phyloP scores from a whole-genome alignment of 306 rosid genomes.

The Cucurbita pepo region DNA sequence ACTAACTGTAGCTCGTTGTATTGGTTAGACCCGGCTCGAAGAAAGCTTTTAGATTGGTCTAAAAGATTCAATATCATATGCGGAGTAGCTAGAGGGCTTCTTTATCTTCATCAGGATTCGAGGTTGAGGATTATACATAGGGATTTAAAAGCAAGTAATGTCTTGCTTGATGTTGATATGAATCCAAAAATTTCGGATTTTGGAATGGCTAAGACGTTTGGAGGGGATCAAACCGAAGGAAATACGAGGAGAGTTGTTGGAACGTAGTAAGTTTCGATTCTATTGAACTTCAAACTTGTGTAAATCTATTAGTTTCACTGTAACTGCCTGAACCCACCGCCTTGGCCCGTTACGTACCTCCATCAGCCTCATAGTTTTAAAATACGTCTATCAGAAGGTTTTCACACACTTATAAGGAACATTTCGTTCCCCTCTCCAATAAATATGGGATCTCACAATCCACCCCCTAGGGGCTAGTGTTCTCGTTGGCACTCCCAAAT shows the following conservation, averaged over 20 bases:
- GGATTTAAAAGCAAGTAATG: slow-evolving; percentile 42
- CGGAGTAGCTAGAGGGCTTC: slow-evolving; percentile 34
- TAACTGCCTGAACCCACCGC: no score
- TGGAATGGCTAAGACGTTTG: slow-evolving; percentile 34
- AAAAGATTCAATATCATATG: slow-evolving; percentile 30
- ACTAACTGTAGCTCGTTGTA: background rate
- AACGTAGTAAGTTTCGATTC: slow-evolving; percentile 28
- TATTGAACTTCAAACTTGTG: background rate
- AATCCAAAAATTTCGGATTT: slow-evolving; percentile 53
- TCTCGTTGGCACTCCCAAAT: no score
- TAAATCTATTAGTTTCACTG: background rate
- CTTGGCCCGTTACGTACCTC: no score
- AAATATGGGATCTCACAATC: no score
- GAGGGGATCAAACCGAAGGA: slow-evolving; percentile 24
- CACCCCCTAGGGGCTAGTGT: no score
- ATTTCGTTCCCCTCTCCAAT: no score
- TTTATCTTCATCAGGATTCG: slow-evolving; percentile 46
- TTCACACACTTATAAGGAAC: no score
- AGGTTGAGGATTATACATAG: slow-evolving; percentile 39
- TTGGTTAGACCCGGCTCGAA: slow-evolving; percentile 15
- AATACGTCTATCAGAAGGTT: no score
- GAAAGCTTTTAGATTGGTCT: slow-evolving; percentile 14
- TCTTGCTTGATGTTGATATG: slow-evolving; percentile 33
- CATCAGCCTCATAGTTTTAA: no score
- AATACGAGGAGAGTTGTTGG: slow-evolving; percentile 33